Evolutionary conservation across 2,329 filamentous ascomycete genomes (phyloP), one percentile per base, ranked within the genome.

Genomic region (Diaporthe destruens): DNA sequence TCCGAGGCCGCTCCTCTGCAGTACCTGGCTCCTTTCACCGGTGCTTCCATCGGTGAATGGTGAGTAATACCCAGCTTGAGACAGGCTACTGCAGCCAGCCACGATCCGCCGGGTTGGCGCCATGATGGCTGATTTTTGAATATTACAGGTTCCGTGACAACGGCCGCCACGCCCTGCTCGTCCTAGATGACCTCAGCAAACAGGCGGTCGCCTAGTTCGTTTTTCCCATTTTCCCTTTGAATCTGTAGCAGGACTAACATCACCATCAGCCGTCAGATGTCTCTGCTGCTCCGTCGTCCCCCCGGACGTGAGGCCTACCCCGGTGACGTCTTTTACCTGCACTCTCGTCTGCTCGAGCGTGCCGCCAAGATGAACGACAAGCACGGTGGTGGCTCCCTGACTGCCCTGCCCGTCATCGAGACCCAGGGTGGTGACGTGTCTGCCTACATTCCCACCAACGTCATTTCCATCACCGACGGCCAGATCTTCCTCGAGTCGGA

Each of bases 361-460:
- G 94, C 96, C 75, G 96, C 96, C 88, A 99, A 99, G 93, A 94
- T 99, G 92, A 98, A 92, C 91, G 89, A 95, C 85, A 96, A 94
- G 87, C 94, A 93, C 83, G 95, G 95, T 83, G 94, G 94, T 87
- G 96, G 96, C 84, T 98, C 96, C 80, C 91, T 98, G 86, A 99
- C 96, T 86, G 96, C 96, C 78, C 93, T 99, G 76, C 96, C 96
- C 83, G 85, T 98, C 87, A 98, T 99, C 84, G 96, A 99, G 91
- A 99, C 96, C 84, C 96, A 98, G 91, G 96, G 96, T 91, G 96
- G 96, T 94, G 96, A 99, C 87, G 96, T 99, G 83, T 98, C 96
- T 80, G 96, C 96, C 80, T 99, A 98, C 88, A 98, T 99, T 91
- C 96, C 96, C 81, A 99, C 96, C 88, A 99, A 98, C 90, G 96